Evolutionary conservation across 2,329 filamentous ascomycete species (phyloP), one percentile per base, ranked within the genome.

Genomic region (Aulographum hederae): DNA sequence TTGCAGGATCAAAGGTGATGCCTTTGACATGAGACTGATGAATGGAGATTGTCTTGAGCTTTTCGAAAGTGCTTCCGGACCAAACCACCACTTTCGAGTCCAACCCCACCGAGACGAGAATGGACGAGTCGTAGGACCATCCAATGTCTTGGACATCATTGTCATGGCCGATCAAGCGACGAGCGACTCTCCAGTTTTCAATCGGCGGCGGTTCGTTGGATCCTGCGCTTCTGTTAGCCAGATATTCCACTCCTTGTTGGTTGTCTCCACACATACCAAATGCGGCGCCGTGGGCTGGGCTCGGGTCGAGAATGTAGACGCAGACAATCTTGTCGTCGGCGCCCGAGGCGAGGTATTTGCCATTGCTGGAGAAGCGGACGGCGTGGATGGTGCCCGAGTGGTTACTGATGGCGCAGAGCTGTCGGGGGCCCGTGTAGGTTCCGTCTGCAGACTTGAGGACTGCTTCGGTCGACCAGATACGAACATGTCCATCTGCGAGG

Each of bases 321-420:
- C 89, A 94, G 41, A 98, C 91, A 48, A 98, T 86, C 63, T 94
- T 94, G 60, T 98, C 89, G 56, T 98, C 89, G 45, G 91, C 91
- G 35, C 89, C 89, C 8, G 86, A 95, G 20, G 91, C 91, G 32
- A 98, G 69, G 51, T 94, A 98, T 50, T 82, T 82, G 35, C 84
- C 81, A 48, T 92, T 94, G 18, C 82, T 78, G 6, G 89, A 95
- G 60, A 95, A 98, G 42, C 91, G 79, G 39, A 98, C 89, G 0
- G 86, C 84, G 56, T 94, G 86, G 39, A 95, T 94, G 13, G 86
- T 95, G 43, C 86, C 89, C 3, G 92, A 85, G 54, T 98, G 89
- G 50, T 95, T 85, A 69, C 84, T 95, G 72, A 98, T 89, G 46
- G 91, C 86, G 43, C 86, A 92, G 46, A 98, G 72, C 63, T 98